phyloP scores from a whole-genome alignment of 2,329 filamentous ascomycete species.

The Penicillium sp. region DNA sequence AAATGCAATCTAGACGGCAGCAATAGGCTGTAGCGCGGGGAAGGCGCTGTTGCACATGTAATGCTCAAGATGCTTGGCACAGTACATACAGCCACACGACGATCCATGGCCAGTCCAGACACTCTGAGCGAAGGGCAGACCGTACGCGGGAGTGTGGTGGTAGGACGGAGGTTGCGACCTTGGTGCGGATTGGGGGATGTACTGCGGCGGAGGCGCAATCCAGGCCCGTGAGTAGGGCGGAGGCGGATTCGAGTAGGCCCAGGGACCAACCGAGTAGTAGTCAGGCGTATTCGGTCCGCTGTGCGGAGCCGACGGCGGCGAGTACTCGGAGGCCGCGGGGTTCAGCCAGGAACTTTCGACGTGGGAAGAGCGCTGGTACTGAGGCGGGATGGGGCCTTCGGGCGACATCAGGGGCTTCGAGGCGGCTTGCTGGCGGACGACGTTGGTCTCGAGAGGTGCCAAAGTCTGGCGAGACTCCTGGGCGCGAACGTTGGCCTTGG shows the following conservation, averaged over 20 bases:
- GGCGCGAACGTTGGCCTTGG: constrained; percentile 52
- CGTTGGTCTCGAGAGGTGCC: constrained; percentile 68
- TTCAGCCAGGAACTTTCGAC: constrained; percentile 58
- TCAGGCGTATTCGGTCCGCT: constrained; percentile 53
- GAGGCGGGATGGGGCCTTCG: constrained; percentile 53
- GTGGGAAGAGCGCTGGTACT: constrained; percentile 52
- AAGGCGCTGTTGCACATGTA: constrained; percentile 53
- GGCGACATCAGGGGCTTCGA: constrained; percentile 56
- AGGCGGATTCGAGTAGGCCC: constrained; percentile 48
- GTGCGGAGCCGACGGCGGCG: constrained; percentile 54
- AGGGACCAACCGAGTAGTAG: constrained; percentile 50
- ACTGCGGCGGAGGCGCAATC: constrained; percentile 41
- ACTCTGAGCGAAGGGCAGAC: constrained; percentile 50
- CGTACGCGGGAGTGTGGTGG: constrained; percentile 54
- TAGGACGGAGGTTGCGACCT: constrained; percentile 52
- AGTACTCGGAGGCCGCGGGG: constrained; percentile 55
- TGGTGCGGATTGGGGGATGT: constrained; percentile 41
- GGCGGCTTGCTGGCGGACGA: constrained; percentile 55
- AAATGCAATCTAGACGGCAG: constrained; percentile 39
- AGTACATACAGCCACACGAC: constrained; percentile 54
- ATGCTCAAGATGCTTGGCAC: constrained; percentile 54
- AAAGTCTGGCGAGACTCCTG: constrained; percentile 55
- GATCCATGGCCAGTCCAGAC: constrained; percentile 53
- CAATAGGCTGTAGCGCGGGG: constrained; percentile 50
- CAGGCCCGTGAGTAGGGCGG: constrained; percentile 48